A percentile compares a stretch with the other conserved stretches of the same genome.
Evolutionary conservation across 164 flowering plant genomes (phyloP).

Genomic region (Litsea cubeba): DNA sequence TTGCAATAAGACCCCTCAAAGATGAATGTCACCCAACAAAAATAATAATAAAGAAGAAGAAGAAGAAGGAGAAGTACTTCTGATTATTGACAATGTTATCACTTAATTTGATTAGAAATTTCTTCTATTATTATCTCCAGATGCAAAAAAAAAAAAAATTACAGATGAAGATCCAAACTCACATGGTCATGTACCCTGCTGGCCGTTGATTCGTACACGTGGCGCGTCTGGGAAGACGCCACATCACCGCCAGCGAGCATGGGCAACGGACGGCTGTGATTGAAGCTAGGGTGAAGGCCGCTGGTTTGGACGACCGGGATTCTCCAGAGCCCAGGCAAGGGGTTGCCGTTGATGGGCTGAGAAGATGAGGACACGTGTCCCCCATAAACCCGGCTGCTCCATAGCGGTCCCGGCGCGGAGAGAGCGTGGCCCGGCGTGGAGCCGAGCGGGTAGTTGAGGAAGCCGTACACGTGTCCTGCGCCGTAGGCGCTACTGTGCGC

Average conservation of each 20-base stretch:
- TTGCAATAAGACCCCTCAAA: no score
- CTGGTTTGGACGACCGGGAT: conserved; percentile 31
- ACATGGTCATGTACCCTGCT: conserved; percentile 53
- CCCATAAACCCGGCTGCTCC: conserved; percentile 30
- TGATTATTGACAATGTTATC: no score
- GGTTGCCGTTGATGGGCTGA: conserved; percentile 59
- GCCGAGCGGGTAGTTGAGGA: conserved; percentile 33
- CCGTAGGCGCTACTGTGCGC: conserved; percentile 28
- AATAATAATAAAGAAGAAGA: no score
- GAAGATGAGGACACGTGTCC: conserved; percentile 12
- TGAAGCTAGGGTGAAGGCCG: conserved; percentile 18
- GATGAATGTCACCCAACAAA: no score
- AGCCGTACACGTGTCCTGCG: conserved; percentile 46
- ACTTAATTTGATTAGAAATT: not conserved
- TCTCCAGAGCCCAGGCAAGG: conserved; percentile 57
- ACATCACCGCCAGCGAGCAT: conserved; percentile 21
- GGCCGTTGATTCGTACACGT: conserved; percentile 29
- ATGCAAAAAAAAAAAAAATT: conserved; percentile 12
- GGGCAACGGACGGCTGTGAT: conserved; percentile 19
- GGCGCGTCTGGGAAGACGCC: conserved; percentile 21
- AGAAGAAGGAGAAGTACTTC: no score
- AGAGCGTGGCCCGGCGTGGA: not conserved
- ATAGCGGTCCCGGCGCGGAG: not conserved
- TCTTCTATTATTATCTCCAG: not conserved
- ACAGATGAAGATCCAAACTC: conserved; percentile 91